A percentile compares a stretch with the other conserved stretches of the same genome.
phyloP scores from a whole-genome alignment of 2,329 filamentous ascomycete genomes.

The Epichloe aotearoae region DNA sequence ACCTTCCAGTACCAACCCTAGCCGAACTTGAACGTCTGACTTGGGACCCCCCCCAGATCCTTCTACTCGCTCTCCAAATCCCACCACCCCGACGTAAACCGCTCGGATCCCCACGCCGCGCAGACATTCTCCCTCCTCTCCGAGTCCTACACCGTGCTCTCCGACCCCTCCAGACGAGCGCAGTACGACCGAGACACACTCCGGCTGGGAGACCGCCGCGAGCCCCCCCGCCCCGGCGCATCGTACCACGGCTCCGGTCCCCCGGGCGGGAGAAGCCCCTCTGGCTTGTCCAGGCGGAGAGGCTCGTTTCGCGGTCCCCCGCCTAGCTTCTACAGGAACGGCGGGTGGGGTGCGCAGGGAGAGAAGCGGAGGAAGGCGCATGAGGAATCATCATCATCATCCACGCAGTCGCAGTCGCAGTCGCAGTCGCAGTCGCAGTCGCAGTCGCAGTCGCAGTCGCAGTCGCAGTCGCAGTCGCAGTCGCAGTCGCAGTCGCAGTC shows the following conservation, averaged over 20 bases:
- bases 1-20: no score
- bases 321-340: constrained; percentile 73
- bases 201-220: constrained; percentile 20
- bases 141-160: constrained; percentile 70
- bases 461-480: constrained; percentile 7
- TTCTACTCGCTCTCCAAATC: constrained; percentile 88
- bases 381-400: constrained; percentile 20
- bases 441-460: background rate
- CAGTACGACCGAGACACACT: constrained; percentile 63
- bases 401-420: constrained; percentile 12
- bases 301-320: constrained; percentile 79
- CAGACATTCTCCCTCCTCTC: constrained; percentile 70
- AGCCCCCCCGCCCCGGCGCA: constrained; percentile 20
- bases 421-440: background rate
- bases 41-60: constrained; percentile 27
- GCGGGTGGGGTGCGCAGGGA: constrained; percentile 58
- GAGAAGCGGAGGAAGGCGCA: constrained; percentile 45
- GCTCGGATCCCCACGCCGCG: constrained; percentile 55
- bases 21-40: background rate
- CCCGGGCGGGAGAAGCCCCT: constrained; percentile 64
- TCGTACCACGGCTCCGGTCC: constrained; percentile 42
- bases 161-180: constrained; percentile 58
- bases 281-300: constrained; percentile 64
- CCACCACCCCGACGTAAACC: constrained; percentile 89
- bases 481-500: background rate